phyloP scores from a whole-genome alignment of 257 asterid species.

The Perilla frutescens region DNA sequence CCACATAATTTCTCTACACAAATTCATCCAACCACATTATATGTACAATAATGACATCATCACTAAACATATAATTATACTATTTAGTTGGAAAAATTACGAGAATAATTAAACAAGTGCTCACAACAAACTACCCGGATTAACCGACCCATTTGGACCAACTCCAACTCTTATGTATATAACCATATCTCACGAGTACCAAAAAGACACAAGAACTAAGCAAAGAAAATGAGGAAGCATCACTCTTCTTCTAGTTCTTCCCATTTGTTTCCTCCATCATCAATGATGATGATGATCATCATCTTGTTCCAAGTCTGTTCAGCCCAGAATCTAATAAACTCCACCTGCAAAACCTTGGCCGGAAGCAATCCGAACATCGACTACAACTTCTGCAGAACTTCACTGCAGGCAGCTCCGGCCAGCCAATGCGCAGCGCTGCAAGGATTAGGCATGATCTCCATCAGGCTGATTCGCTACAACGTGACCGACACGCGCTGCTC shows the following conservation, averaged over 20 bases:
- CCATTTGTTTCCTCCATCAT: slow-evolving; percentile 29
- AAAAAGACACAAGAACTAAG: background rate
- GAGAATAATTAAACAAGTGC: background rate
- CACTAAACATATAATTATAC: background rate
- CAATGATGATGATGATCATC: slow-evolving; percentile 2
- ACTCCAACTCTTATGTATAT: slow-evolving; percentile 22
- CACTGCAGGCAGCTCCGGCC: slow-evolving; percentile 80
- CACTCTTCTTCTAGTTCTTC: slow-evolving; percentile 12
- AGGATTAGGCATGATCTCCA: slow-evolving; percentile 66
- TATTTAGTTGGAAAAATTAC: background rate
- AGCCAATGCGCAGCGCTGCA: slow-evolving; percentile 59
- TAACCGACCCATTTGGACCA: slow-evolving; percentile 14
- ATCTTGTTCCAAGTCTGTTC: slow-evolving; percentile 23
- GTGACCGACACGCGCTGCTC: slow-evolving; percentile 68
- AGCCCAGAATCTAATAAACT: slow-evolving; percentile 46
- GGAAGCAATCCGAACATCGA: slow-evolving; percentile 58
- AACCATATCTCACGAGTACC: slow-evolving; percentile 1
- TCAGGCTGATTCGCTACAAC: slow-evolving; percentile 60
- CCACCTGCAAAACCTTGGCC: slow-evolving; percentile 55
- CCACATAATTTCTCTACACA: too few species aligned
- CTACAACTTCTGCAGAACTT: slow-evolving; percentile 62
- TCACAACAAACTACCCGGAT: background rate
- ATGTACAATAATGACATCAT: background rate
- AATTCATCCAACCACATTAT: background rate
- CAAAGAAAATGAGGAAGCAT: slow-evolving; percentile 32